Evolutionary conservation across 2,329 filamentous ascomycete genomes (phyloP), one percentile per base, ranked within the genome.

Genomic region (Monosporascus sp.): DNA sequence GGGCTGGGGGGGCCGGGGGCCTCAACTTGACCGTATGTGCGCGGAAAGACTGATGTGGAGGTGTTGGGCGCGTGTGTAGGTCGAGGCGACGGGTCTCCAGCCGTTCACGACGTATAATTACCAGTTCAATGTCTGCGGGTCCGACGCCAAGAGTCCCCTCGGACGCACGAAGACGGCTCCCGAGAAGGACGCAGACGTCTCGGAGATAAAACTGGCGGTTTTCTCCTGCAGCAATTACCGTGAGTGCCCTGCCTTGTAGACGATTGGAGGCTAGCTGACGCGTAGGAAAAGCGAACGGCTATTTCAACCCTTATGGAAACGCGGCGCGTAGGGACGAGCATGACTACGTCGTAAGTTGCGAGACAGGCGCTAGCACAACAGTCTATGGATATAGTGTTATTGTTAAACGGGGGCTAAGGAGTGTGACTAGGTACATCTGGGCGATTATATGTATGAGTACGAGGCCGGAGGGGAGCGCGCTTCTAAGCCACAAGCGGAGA

Each of bases 371-470:
- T 35, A 35, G 31, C 9, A 35, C 31, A 9, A 11, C 31, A 14
- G 31, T 35, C 31, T 35, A 35, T 35, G 31, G 31, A 35, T 7
- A 48, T 3, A 22, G n/a, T 44, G 11, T 1, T 2, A 51, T 38
- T 15, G 15, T 14, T 5, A 35, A 31, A 2, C 24, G 7, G 22
- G 17, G 43, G 31, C 50, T 31, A 24, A 50, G n/a, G 48, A 11
- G 35, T 39, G 11, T 31, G 35, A 27, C 20, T 53, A 62, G 66
- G 54, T 67, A 49, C 62, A 65, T 27, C 59, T 69, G 15, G 74
- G 75, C 15, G 76, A 84, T 65, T 84, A 83, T 62, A 86, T 88
- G 54, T 89, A 89, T 63, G 85, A 88, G 60, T 79, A 78, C 46
- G 70, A 74, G 41, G 62, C 60, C 1, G 50, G 55, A 48, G 65